These are phyloP conservation scores for Eimeria maxima DNA, from an alignment of 169 alveolate species.

Conservation along the genomic window DNA sequence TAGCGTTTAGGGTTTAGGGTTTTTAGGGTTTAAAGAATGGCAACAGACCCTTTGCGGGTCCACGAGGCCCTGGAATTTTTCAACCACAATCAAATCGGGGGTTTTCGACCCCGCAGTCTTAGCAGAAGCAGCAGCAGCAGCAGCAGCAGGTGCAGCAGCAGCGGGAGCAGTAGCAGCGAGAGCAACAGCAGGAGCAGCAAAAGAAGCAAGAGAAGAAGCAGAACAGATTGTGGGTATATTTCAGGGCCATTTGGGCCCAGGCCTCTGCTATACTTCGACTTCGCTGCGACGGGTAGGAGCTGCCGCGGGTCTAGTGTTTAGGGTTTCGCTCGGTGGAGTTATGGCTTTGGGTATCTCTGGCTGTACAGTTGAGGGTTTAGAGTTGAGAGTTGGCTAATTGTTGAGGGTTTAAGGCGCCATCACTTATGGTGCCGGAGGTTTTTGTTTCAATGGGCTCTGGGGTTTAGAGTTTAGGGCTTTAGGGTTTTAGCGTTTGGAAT, in stretches of 20 bases:
- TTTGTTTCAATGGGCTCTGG: too few species aligned
- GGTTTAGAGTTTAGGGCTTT: neutral
- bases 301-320: neutral
- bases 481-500: neutral
- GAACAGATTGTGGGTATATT: neutral
- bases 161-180: neutral
- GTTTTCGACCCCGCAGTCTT: neutral
- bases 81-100: neutral
- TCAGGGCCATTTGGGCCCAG: conserved; percentile 69
- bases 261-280: conserved; percentile 75
- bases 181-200: too few species aligned
- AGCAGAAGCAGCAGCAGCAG: neutral
- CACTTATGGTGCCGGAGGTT: too few species aligned
- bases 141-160: conserved; percentile 27
- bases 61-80: neutral
- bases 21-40: neutral
- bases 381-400: neutral
- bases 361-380: conserved; percentile 42
- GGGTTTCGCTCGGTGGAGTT: conserved; percentile 7
- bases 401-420: neutral
- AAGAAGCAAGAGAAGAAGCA: conserved; percentile 11
- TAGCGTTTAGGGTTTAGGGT: neutral
- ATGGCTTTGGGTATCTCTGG: neutral
- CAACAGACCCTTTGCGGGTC: neutral
- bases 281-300: conserved; percentile 59